Evolutionary conservation across 2,329 filamentous ascomycete species (phyloP), one percentile per base, ranked within the genome.

Genomic region (Aureobasidium sp.): DNA sequence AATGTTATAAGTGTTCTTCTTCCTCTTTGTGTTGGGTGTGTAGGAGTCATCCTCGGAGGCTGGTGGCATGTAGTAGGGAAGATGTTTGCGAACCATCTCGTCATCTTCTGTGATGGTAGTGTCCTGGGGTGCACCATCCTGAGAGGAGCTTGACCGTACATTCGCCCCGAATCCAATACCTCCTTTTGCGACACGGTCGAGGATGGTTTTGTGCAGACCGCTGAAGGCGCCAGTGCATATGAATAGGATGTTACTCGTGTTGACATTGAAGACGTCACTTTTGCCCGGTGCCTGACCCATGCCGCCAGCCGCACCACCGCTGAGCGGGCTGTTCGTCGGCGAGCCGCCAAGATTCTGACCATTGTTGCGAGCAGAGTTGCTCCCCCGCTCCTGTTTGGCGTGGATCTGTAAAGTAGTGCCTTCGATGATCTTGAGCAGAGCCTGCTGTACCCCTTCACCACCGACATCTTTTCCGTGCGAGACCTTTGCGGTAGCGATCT

Each of bases 201-300:
- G 76, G 44, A 98, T 81, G 29, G 86, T 79, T 66, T 94, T 95
- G 63, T 96, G 88, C 1, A 97, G 76, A 2, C 90, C 91, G 30
- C 94, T 87, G 66, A 98, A 98, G 16, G 93, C 93, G 16, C 93
- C 93, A 11, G 90, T 94, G 67, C 93, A 95, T 37, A 98, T 90
- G 71, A 98, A 98, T 24, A 98, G 79, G 56, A 98, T 97, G 62
- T 97, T 96, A 59, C 90, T 90, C 0, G 93, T 98, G 62, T 93
- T 86, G 55, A 96, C 84, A 53, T 88, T 83, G 68, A 79, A 84
- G 4, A 79, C 72, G 57, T 84, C 81, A 17, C 75, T 75, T 65
- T 81, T 84, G 44, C 68, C 66, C 16, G 64, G 56, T 55, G 54
- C 58, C 37, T 59, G 61, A 29, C 60, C 58, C 53, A 64, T 60